These are phyloP conservation scores for Byssochlamys sp. DNA, from an alignment of 2,329 filamentous ascomycete species.

Conservation along the genomic window DNA sequence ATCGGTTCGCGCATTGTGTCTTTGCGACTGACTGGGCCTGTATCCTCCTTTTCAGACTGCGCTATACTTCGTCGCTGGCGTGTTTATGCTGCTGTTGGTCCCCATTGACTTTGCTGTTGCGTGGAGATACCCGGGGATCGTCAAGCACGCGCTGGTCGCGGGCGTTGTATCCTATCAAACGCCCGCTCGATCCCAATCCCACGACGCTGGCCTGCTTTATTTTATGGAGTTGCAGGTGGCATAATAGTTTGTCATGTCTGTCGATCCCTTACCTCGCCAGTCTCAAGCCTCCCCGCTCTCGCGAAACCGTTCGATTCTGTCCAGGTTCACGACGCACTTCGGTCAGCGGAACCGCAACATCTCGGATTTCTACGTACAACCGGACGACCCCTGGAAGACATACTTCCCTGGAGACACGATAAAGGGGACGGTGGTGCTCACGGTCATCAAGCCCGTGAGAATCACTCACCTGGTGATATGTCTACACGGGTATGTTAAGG, in stretches of 20 bases:
- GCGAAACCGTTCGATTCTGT: slow-evolving; percentile 39
- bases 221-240: slow-evolving; percentile 24
- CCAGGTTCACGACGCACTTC: slow-evolving; percentile 49
- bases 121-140: not conserved
- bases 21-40: not conserved
- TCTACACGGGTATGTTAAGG: slow-evolving; percentile 56
- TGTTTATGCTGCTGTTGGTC: not conserved
- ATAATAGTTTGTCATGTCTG: slow-evolving; percentile 31
- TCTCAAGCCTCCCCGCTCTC: slow-evolving; percentile 26
- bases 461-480: slow-evolving; percentile 56
- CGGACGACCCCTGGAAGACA: slow-evolving; percentile 53
- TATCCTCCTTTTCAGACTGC: not conserved
- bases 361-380: slow-evolving; percentile 53
- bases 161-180: not conserved
- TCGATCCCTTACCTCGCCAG: slow-evolving; percentile 24
- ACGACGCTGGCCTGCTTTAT: not conserved
- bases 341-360: slow-evolving; percentile 45
- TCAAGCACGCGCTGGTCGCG: not conserved
- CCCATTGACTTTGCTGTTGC: not conserved
- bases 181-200: not conserved
- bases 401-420: slow-evolving; percentile 55
- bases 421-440: slow-evolving; percentile 51
- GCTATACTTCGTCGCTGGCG: not conserved
- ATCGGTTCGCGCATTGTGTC: not conserved
- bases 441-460: slow-evolving; percentile 50